Base-by-base conservation (phyloP, 768 basidiomycete genomes). In the Mycena latifolia region DNA sequence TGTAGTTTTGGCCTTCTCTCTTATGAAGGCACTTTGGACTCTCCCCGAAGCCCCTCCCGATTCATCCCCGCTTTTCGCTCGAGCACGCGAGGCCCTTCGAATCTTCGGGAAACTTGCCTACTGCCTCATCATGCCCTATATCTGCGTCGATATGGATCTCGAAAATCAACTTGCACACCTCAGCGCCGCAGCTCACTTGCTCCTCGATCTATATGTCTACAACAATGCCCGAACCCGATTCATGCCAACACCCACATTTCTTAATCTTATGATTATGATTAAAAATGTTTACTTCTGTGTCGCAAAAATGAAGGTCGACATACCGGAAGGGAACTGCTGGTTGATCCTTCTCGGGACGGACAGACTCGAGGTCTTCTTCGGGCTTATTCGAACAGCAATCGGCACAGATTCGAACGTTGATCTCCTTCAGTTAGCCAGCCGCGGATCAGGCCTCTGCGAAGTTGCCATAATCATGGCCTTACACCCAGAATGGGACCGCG, bases 251-350 rank as follows among this genome's bases (percentile, higher is more conserved):
- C 66, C 66, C 2, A 69, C 75, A 2, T 82, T 73, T 51, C 20
- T 63, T 15, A 77, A 82, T 54, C 63, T 80, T 29, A 71, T 74
- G 70, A 68, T 76, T 20, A 79, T 79, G 76, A 72, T 81, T 66
- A 82, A 80, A 70, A 82, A 81, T 56, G 71, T 66, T 2, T 79
- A 66, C 51, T 80, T 81, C 55, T 81, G 80, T 57, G 71, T 82
- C 33, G 79, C 75, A 0, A 82, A 81, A 63, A 64, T 74, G 17
- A 79, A 81, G 57, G 65, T 75, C 3, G 74, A 81, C 31, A 33
- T 33, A 7, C 77, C 77, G 1, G 60, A 76, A 33, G 73, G 75
- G 0, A 28, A 69, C 45, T 80, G 82, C 56, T 81, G 64, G 61
- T 52, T 81, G 11, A 77, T 79, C 17, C 72, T 81, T 0, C 66